Evolutionary conservation across 2,329 filamentous ascomycete genomes (phyloP), one percentile per base, ranked within the genome.

Genomic region (Xylaria sp.): DNA sequence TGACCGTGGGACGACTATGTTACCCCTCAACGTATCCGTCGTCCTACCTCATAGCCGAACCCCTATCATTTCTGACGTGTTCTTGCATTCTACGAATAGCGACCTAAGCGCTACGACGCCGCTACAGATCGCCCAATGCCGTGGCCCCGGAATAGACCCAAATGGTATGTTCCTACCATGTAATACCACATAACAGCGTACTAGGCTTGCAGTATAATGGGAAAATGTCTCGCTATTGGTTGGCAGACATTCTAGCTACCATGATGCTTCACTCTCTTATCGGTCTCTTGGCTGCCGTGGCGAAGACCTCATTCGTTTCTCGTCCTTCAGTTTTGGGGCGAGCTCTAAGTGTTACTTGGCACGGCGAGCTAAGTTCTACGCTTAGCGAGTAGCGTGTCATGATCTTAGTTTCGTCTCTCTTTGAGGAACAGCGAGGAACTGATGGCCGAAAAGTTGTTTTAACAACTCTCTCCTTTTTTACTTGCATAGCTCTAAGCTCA

Each of bases 91-190:
- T 44, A 47, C 54, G 41, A 48, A 54, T 56, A 56, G 38, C 19
- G 37, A 54, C 31, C 38, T 35, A 47, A 33, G 59, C 40, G 25
- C 48, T 59, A 58, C 47, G 48, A 52, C 54, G 58, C 46, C 49
- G 53, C 62, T 52, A 51, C 41, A 52, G 59, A 61, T 62, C 58
- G 48, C 64, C 64, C 64, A 66, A 65, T 65, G 55, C 64, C 64
- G 54, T 64, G 64, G 64, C 58, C 48, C 56, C 57, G 64, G 64
- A 62, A 65, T 60, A 37, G 59, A 23, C 48, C 56, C 25, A 54
- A 60, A 35, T 54, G 49, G 56, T 38, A 43, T 46, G 29, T 53
- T 47, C 58, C 58, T 49, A n/a, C n/a, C n/a, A n/a, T n/a, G n/a
- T n/a, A 51, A 55, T 53, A 19, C 55, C 31, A 57, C 48, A 46